Evolutionary conservation across 164 flowering plant species (phyloP).

Genomic region (Hamamelis virginiana): DNA sequence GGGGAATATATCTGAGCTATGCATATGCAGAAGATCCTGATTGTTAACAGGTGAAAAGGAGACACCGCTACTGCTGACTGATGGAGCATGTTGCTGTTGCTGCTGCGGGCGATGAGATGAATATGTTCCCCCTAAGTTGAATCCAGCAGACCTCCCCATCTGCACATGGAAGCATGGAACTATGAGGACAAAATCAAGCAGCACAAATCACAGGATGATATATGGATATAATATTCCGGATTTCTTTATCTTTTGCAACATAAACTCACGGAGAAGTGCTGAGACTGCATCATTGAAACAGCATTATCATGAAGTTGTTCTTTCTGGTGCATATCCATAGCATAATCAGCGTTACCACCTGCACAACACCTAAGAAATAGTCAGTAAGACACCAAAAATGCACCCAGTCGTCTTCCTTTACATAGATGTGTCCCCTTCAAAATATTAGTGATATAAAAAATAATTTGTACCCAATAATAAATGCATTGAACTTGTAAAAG

Average conservation of each 20-base stretch:
- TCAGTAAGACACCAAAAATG: not conserved
- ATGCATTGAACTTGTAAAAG: too few relatives aligned
- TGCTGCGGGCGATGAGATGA: constrained; percentile 77
- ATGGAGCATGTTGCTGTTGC: constrained; percentile 61
- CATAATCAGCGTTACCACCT: constrained; percentile 74
- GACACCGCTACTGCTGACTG: constrained; percentile 63
- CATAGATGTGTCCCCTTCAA: not conserved
- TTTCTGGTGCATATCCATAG: constrained; percentile 81
- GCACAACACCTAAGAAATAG: constrained; percentile 19
- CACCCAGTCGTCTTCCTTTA: too few relatives aligned
- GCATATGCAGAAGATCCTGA: constrained; percentile 80
- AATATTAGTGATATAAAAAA: not conserved
- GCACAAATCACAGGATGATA: not conserved
- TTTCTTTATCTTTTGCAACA: not conserved
- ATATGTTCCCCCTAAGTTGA: constrained; percentile 71
- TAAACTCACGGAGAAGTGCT: constrained; percentile 71
- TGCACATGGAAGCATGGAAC: constrained; percentile 17
- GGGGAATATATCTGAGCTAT: constrained; percentile 78
- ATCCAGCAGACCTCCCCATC: constrained; percentile 86
- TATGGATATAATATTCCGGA: not conserved
- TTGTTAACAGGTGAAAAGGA: constrained; percentile 67
- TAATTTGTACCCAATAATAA: not conserved
- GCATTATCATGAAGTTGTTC: constrained; percentile 81
- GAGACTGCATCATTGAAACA: constrained; percentile 81
- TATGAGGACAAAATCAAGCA: not conserved